Evolutionary conservation across 176 grass and related monocot genomes (phyloP).

Genomic region (Carex littledalei): DNA sequence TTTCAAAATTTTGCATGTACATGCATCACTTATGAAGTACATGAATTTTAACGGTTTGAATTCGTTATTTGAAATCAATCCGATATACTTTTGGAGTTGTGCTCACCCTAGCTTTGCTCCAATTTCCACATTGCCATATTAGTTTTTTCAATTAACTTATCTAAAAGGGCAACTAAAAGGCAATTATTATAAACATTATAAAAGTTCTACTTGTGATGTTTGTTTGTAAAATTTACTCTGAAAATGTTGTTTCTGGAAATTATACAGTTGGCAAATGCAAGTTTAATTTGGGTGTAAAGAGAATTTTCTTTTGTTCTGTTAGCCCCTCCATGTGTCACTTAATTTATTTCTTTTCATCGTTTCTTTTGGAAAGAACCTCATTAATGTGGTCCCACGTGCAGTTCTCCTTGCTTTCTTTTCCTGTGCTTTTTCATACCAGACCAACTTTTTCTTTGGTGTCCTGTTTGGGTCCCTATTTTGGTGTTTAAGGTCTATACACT

Average conservation of each 20-base stretch:
- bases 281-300: background rate
- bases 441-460: constrained; percentile 24
- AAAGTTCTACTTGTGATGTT: background rate
- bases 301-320: background rate
- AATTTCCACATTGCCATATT: background rate
- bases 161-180: background rate
- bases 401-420: constrained; percentile 20
- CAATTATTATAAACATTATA: background rate
- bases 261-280: background rate
- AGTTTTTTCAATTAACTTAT: background rate
- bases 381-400: constrained; percentile 20
- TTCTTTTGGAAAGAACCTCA: constrained; percentile 13
- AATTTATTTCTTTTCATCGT: background rate
- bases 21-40: no score
- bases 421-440: constrained; percentile 18
- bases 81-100: no score
- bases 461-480: constrained; percentile 16
- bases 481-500: constrained; percentile 11
- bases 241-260: background rate
- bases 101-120: no score
- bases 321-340: constrained; percentile 10
- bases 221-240: background rate
- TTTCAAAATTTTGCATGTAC: no score
- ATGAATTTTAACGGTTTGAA: no score
- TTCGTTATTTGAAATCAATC: no score